These are phyloP conservation scores for Cyberlindnera saturnus DNA, from an alignment of 805 yeast genomes.

Conservation along the genomic window DNA sequence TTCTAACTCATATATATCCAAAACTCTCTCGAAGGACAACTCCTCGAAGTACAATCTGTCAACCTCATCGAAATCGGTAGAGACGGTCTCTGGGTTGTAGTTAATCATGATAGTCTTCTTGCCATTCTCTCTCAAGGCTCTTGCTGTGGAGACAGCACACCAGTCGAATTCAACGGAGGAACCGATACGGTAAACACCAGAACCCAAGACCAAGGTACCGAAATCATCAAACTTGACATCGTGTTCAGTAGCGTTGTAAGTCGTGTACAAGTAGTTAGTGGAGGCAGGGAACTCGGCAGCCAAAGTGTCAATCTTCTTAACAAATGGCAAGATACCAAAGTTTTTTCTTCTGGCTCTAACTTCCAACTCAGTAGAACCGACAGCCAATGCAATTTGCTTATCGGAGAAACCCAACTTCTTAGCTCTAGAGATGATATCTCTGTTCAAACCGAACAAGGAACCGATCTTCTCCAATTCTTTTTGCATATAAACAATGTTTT, in stretches of 20 bases:
- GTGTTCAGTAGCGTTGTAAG: conserved; percentile 84
- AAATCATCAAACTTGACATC: conserved; percentile 84
- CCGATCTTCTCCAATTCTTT: conserved; percentile 66
- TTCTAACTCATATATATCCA: conserved; percentile 96
- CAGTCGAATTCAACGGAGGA: conserved; percentile 98
- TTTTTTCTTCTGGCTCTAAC: conserved; percentile 79
- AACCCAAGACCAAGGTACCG: conserved; percentile 92
- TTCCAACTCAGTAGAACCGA: conserved; percentile 67
- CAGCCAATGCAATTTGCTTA: conserved; percentile 79
- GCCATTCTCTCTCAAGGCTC: conserved; percentile 84
- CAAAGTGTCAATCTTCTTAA: conserved; percentile 92
- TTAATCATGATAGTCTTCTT: conserved; percentile 92
- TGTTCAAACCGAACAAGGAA: conserved; percentile 51
- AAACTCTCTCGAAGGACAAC: conserved; percentile 88
- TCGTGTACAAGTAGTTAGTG: conserved; percentile 92
- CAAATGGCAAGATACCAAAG: conserved; percentile 82
- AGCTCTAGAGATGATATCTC: conserved; percentile 68
- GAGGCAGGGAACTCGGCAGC: conserved; percentile 99
- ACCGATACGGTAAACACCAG: conserved; percentile 99
- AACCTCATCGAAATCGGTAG: conserved; percentile 97
- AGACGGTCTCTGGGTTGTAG: conserved; percentile 97
- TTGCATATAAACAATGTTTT: conserved; percentile 89
- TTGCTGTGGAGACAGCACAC: conserved; percentile 98
- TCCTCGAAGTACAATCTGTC: conserved; percentile 96
- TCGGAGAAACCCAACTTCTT: conserved; percentile 95